phyloP scores from a whole-genome alignment of 805 yeast species.

The Zygosaccharomyces gambellarensis region DNA sequence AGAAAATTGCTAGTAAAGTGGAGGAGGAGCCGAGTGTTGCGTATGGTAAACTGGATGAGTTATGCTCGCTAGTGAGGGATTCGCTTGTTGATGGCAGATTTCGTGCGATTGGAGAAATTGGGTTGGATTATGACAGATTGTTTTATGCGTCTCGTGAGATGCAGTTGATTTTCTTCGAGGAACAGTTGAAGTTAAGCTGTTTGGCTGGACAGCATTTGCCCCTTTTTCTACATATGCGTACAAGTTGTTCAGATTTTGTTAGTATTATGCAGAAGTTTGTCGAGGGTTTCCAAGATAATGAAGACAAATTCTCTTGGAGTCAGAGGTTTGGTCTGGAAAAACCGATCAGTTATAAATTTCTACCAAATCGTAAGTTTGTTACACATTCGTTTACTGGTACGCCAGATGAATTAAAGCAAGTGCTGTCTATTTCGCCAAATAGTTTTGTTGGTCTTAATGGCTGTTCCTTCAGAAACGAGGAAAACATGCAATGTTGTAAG shows the following conservation, averaged over 20 bases:
- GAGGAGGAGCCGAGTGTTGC: conserved; percentile 12
- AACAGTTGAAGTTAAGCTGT: conserved; percentile 60
- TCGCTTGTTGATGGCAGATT: conserved; percentile 40
- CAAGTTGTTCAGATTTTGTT: conserved; percentile 75
- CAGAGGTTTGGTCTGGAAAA: conserved; percentile 3
- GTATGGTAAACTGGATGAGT: conserved; percentile 33
- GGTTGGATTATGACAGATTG: conserved; percentile 88
- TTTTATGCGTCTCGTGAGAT: conserved; percentile 64
- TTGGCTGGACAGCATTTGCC: conserved; percentile 51
- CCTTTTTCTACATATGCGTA: conserved; percentile 84
- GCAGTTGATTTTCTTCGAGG: conserved; percentile 63
- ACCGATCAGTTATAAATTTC: conserved; percentile 32
- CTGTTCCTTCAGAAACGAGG: conserved; percentile 78
- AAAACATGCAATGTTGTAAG: conserved; percentile 61
- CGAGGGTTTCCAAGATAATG: conserved; percentile 35
- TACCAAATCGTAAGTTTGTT: conserved; percentile 53
- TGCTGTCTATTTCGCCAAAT: conserved; percentile 42
- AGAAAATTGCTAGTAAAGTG: conserved; percentile 9
- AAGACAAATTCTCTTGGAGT: conserved; percentile 21
- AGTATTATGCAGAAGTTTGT: conserved; percentile 59
- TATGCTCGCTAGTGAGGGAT: conserved; percentile 47
- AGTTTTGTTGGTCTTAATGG: conserved; percentile 80
- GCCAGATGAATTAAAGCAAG: conserved; percentile 50
- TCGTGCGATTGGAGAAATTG: conserved; percentile 90
- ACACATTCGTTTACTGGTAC: conserved; percentile 96